Evolutionary conservation across 202 grass and related monocot species (phyloP).

Genomic region (Brachypodium distachyon): DNA sequence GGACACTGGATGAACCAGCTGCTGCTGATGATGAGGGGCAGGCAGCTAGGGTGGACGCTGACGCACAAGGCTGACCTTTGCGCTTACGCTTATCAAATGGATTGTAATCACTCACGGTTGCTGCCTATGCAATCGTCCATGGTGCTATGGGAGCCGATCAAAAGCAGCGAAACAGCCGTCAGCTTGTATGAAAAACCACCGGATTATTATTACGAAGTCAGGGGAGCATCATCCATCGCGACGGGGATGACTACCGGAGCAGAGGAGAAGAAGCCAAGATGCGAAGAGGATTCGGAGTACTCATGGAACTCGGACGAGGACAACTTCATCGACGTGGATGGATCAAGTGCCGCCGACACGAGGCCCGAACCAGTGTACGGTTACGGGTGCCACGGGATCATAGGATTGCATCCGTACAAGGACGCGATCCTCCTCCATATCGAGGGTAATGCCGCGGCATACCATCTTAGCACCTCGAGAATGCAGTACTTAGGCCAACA

Average conservation of each 20-base stretch:
- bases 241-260: too few species aligned
- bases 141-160: background rate
- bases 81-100: background rate
- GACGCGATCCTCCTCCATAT: background rate
- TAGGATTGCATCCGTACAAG: background rate
- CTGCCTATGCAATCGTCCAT: background rate
- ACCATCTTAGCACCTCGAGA: background rate
- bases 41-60: background rate
- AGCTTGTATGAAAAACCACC: background rate
- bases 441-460: background rate
- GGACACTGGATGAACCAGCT: background rate
- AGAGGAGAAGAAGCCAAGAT: too few species aligned
- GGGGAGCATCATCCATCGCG: too few species aligned
- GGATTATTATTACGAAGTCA: too few species aligned
- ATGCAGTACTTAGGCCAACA: background rate
- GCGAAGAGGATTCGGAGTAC: background rate
- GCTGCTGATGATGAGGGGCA: too few species aligned
- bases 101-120: background rate
- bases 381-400: background rate
- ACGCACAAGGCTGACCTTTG: background rate
- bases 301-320: background rate
- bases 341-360: background rate
- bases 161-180: background rate
- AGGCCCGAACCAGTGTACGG: background rate
- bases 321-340: background rate